Conservation (phyloP, 2,329 filamentous ascomycete genomes). For the Dissoconium aciculare region DNA sequence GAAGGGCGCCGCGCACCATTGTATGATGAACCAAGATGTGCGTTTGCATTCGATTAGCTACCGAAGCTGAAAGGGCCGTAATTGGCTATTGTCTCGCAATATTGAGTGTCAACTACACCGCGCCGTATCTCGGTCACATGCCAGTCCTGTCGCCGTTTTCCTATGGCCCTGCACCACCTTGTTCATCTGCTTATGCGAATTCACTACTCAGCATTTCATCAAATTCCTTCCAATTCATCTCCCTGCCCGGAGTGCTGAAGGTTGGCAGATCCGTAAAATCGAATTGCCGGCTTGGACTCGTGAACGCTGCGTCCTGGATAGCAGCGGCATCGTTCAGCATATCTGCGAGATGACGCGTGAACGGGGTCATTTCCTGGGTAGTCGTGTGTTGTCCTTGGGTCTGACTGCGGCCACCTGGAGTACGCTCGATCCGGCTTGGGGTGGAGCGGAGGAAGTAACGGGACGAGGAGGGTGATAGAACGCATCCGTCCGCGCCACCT, state of each 20-base stretch:
- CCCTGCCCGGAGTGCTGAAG: slow-evolving; percentile 18
- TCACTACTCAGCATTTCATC: slow-evolving; percentile 19
- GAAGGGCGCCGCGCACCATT: no score
- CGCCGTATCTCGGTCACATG: no score
- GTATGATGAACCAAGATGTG: no score
- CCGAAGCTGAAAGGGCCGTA: no score
- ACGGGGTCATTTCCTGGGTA: slow-evolving; percentile 35
- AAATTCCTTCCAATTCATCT: slow-evolving; percentile 18
- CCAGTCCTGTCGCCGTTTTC: no score
- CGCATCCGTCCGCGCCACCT: slow-evolving; percentile 21
- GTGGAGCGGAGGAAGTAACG: slow-evolving; percentile 27
- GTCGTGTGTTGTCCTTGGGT: slow-evolving; percentile 9
- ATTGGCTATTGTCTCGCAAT: no score
- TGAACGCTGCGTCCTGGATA: slow-evolving; percentile 12
- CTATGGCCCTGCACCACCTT: no score
- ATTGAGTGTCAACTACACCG: no score
- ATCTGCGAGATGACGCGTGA: slow-evolving; percentile 48
- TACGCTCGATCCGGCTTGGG: slow-evolving; percentile 24
- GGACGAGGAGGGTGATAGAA: slow-evolving; percentile 22
- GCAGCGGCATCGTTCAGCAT: slow-evolving; percentile 40
- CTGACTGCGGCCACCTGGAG: slow-evolving; percentile 16
- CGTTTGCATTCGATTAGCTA: no score
- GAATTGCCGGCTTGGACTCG: slow-evolving; percentile 17
- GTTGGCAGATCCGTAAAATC: slow-evolving; percentile 23
- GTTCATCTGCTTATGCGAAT: slow-evolving; percentile 19